A percentile compares a stretch with the other conserved stretches of the same genome.
Conservation (phyloP, 1,284 basidiomycete species). For the Tilletia horrida region DNA sequence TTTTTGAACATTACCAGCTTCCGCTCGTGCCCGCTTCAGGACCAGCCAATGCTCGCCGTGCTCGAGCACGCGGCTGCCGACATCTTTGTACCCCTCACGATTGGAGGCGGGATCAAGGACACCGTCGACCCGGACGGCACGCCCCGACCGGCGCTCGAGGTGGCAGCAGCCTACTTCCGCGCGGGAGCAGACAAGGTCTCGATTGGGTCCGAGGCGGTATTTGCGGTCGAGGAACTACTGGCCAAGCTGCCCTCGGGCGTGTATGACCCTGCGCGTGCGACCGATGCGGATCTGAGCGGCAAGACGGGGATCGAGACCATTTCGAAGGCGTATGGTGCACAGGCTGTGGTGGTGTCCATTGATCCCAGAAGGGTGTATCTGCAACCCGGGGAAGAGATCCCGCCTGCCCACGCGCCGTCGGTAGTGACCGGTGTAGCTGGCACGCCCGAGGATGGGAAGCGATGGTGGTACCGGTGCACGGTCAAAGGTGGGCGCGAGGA, state of each 20-base stretch:
- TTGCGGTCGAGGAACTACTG: slow-evolving; percentile 78
- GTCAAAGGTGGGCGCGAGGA: slow-evolving; percentile 85
- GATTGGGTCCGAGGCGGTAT: slow-evolving; percentile 91
- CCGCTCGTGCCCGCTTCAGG: slow-evolving; percentile 86
- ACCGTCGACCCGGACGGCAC: slow-evolving; percentile 93
- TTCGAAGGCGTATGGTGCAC: slow-evolving; percentile 82
- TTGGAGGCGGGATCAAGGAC: slow-evolving; percentile 97
- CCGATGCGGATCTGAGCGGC: slow-evolving; percentile 46
- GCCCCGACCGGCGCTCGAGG: slow-evolving; percentile 77
- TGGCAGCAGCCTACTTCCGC: slow-evolving; percentile 92
- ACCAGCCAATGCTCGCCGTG: slow-evolving; percentile 97
- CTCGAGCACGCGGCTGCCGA: slow-evolving; percentile 83
- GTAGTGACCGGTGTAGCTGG: slow-evolving; percentile 55
- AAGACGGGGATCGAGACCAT: slow-evolving; percentile 88
- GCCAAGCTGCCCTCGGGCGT: slow-evolving; percentile 52
- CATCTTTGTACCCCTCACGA: slow-evolving; percentile 96
- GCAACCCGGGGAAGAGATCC: slow-evolving; percentile 59
- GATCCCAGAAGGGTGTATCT: slow-evolving; percentile 90
- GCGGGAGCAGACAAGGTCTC: slow-evolving; percentile 96
- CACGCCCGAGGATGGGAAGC: slow-evolving; percentile 62
- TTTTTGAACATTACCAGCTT: slow-evolving; percentile 99
- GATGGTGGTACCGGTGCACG: slow-evolving; percentile 98
- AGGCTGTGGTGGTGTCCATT: slow-evolving; percentile 96
- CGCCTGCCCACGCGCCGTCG: slow-evolving; percentile 56
- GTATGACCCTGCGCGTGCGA: slow-evolving; percentile 34